Conservation (phyloP, 2,329 filamentous ascomycete species). For the Pseudogymnoascus sp. region DNA sequence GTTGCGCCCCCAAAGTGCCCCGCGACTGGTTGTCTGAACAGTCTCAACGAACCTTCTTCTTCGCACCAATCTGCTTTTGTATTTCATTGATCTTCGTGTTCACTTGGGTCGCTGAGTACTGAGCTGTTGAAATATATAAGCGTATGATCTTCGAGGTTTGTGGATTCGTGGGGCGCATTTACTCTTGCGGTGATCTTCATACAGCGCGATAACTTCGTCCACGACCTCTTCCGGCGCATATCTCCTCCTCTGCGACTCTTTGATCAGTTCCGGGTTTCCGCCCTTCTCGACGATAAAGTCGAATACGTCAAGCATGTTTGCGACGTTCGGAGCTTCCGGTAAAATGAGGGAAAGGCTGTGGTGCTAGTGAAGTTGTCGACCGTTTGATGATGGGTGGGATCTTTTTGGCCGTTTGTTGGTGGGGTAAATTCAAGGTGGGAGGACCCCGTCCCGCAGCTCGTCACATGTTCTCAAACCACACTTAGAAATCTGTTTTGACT, state of each 20-base stretch:
- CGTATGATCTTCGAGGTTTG: constrained; percentile 7
- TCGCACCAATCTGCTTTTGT: constrained; percentile 82
- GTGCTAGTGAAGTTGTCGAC: neutral
- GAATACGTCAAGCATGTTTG: constrained; percentile 64
- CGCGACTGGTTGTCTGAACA: neutral
- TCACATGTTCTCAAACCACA: neutral
- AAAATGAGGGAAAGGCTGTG: neutral
- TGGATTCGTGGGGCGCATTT: constrained; percentile 23
- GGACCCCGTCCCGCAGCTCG: neutral
- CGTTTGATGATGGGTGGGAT: constrained; percentile 2
- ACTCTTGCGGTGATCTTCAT: constrained; percentile 77
- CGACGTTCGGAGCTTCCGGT: constrained; percentile 9
- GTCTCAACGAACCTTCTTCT: constrained; percentile 65
- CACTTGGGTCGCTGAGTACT: constrained; percentile 73
- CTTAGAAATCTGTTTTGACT: neutral
- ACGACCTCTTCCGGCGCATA: constrained; percentile 76
- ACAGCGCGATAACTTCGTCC: constrained; percentile 82
- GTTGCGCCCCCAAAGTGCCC: neutral
- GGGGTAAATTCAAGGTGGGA: constrained; percentile 11
- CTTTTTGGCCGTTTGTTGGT: constrained; percentile 7
- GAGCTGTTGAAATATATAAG: constrained; percentile 38
- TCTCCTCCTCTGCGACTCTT: constrained; percentile 80
- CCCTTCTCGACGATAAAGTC: constrained; percentile 82
- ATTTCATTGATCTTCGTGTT: constrained; percentile 79
- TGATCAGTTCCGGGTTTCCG: constrained; percentile 84